These are phyloP conservation scores for Aaosphaeria arxii DNA, from an alignment of 2,329 filamentous ascomycete species.

Conservation along the genomic window DNA sequence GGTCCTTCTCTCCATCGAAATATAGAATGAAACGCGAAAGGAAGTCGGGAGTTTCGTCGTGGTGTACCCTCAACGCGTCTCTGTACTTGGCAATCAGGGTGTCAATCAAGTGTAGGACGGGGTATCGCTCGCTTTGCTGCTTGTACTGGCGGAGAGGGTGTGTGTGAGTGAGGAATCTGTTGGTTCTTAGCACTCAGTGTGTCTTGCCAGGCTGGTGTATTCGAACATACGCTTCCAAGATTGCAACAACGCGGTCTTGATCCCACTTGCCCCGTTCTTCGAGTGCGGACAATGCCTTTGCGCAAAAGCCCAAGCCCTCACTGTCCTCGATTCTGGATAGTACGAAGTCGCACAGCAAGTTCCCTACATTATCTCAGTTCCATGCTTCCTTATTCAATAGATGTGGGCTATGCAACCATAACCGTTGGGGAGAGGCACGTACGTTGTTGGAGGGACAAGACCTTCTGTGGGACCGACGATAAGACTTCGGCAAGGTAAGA, in stretches of 20 bases:
- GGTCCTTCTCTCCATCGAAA: slow-evolving; percentile 67
- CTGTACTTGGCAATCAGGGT: slow-evolving; percentile 61
- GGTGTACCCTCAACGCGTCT: slow-evolving; percentile 47
- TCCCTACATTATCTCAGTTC: slow-evolving; percentile 39
- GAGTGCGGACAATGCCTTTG: slow-evolving; percentile 57
- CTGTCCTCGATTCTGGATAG: slow-evolving; percentile 59
- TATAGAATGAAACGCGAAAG: slow-evolving; percentile 61
- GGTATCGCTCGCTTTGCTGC: slow-evolving; percentile 58
- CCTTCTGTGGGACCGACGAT: slow-evolving; percentile 50
- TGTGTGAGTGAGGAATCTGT: slow-evolving; percentile 45
- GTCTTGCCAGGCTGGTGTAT: neutral
- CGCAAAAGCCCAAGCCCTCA: slow-evolving; percentile 54
- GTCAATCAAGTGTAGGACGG: slow-evolving; percentile 61
- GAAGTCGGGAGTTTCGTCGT: slow-evolving; percentile 52
- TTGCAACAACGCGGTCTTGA: slow-evolving; percentile 52
- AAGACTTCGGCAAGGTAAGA: slow-evolving; percentile 53
- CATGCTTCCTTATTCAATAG: neutral
- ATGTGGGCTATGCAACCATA: neutral
- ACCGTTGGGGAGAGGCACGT: slow-evolving; percentile 11
- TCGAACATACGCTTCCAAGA: slow-evolving; percentile 49
- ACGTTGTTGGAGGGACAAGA: slow-evolving; percentile 59
- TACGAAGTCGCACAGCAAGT: slow-evolving; percentile 60
- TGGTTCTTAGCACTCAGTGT: neutral
- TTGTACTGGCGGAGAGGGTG: slow-evolving; percentile 61
- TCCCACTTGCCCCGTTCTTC: slow-evolving; percentile 61